These are phyloP conservation scores for Ammopiptanthus mongolicus DNA, from an alignment of 306 rosid species.

Conservation along the genomic window DNA sequence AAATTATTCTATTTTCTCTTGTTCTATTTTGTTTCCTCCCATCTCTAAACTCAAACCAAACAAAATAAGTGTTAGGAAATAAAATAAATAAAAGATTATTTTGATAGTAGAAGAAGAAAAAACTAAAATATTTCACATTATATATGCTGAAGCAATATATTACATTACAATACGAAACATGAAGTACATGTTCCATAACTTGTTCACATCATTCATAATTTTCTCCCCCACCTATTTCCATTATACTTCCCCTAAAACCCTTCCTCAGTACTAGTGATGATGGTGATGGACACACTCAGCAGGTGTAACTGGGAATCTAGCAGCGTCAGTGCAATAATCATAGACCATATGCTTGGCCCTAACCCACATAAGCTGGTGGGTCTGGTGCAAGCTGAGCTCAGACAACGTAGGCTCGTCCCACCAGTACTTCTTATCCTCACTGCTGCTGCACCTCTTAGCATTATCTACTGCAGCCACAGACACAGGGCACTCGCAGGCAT, in stretches of 20 bases:
- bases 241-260: background rate
- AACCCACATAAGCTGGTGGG: conserved; percentile 90
- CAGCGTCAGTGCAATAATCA: conserved; percentile 69
- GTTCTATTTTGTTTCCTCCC: too few species aligned
- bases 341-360: conserved; percentile 78
- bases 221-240: background rate
- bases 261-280: conserved; percentile 13
- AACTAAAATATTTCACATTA: background rate
- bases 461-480: conserved; percentile 34
- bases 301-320: conserved; percentile 66
- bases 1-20: too few species aligned
- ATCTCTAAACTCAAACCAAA: too few species aligned
- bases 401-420: conserved; percentile 78
- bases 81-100: background rate
- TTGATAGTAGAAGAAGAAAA: background rate
- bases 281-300: conserved; percentile 78
- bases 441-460: conserved; percentile 48
- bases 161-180: conserved; percentile 22
- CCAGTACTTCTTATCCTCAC: conserved; percentile 62
- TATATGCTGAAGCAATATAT: background rate
- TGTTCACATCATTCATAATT: background rate
- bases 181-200: conserved; percentile 29
- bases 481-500: conserved; percentile 59
- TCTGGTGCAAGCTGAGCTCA: conserved; percentile 67
- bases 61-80: too few species aligned